Conservation (phyloP, 768 basidiomycete genomes). For the Podaxis sp. region DNA sequence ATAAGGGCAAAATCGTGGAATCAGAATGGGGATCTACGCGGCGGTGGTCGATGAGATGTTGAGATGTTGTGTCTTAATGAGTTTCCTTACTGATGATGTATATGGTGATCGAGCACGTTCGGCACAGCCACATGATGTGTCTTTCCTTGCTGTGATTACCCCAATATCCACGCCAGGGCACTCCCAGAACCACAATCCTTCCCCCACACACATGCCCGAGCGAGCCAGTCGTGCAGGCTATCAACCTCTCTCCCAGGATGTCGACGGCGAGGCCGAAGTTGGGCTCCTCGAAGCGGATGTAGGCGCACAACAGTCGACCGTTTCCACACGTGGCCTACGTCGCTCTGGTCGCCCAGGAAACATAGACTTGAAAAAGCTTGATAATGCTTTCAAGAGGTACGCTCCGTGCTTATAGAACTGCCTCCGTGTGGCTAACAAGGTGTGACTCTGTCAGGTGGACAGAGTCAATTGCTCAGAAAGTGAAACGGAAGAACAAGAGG, state of each 20-base stretch:
- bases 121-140: slow-evolving; percentile 11
- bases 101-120: neutral
- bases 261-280: slow-evolving; percentile 37
- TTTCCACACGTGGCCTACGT: slow-evolving; percentile 27
- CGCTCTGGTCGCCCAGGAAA: slow-evolving; percentile 48
- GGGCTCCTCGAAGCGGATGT: slow-evolving; percentile 22
- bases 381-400: slow-evolving; percentile 79
- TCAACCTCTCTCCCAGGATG: slow-evolving; percentile 38
- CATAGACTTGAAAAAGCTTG: slow-evolving; percentile 77
- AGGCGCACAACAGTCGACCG: slow-evolving; percentile 12
- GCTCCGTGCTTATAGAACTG: neutral
- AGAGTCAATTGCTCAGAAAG: slow-evolving; percentile 79
- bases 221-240: slow-evolving; percentile 31
- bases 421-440: neutral
- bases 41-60: neutral
- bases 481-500: slow-evolving; percentile 77
- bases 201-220: slow-evolving; percentile 1
- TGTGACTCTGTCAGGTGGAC: slow-evolving; percentile 59
- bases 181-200: neutral
- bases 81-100: neutral
- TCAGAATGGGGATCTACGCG: no score
- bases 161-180: neutral
- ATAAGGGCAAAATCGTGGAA: no score
- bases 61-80: neutral
- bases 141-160: slow-evolving; percentile 5